phyloP scores from a whole-genome alignment of 176 grass and related monocot species.

The Stipa capillata region DNA sequence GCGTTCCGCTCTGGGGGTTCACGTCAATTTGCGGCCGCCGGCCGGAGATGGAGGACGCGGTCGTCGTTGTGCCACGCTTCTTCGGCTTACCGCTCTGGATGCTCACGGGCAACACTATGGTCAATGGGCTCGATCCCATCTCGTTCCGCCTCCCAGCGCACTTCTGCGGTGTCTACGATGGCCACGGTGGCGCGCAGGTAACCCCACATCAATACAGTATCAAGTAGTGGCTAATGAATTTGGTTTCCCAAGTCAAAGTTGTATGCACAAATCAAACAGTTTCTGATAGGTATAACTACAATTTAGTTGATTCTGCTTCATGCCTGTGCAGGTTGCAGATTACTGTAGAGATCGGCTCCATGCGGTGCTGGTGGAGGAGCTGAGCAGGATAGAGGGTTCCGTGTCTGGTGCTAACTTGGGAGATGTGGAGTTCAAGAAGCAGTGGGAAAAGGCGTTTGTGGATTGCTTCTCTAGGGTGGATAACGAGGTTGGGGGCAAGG shows the following conservation, averaged over 20 bases:
- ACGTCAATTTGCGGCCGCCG: conserved; percentile 57
- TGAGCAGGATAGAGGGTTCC: conserved; percentile 27
- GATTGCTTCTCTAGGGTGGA: conserved; percentile 67
- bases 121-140: conserved; percentile 50
- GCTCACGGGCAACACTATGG: conserved; percentile 40
- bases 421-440: conserved; percentile 46
- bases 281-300: background rate
- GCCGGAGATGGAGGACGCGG: conserved; percentile 67
- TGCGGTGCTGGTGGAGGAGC: conserved; percentile 42
- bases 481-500: conserved; percentile 40
- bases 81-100: conserved; percentile 61
- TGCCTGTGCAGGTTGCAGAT: conserved; percentile 49
- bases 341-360: conserved; percentile 66
- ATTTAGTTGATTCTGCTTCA: background rate
- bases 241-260: background rate
- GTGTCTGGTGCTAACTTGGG: conserved; percentile 4
- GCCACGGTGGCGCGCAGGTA: conserved; percentile 67
- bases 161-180: conserved; percentile 88
- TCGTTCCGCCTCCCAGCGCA: conserved; percentile 48
- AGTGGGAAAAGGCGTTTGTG: conserved; percentile 64
- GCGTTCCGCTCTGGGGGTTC: conserved; percentile 64
- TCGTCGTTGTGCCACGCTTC: conserved; percentile 37
- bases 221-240: background rate
- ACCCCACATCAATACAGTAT: background rate
- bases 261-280: background rate